These are phyloP conservation scores for Lasiosphaeriaceae sp. DNA, from an alignment of 495 filamentous ascomycete genomes.

Conservation along the genomic window DNA sequence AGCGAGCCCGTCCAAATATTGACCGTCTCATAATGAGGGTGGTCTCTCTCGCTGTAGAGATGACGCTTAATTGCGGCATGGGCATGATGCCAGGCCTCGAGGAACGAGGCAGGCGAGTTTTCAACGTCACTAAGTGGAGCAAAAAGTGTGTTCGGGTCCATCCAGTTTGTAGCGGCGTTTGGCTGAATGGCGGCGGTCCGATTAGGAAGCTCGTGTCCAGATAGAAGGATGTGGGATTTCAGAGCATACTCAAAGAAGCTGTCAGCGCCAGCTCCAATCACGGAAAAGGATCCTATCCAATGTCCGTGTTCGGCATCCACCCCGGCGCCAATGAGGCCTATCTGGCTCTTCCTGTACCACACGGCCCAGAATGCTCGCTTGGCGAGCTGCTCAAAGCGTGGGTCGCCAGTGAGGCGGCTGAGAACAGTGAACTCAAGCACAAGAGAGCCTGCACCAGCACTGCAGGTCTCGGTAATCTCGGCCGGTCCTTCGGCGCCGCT, in stretches of 20 bases:
- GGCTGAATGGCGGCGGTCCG: conserved; percentile 30
- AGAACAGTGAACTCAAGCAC: conserved; percentile 89
- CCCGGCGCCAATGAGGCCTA: conserved; percentile 85
- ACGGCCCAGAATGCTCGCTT: conserved; percentile 95
- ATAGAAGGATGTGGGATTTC: conserved; percentile 87
- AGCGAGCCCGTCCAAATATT: conserved; percentile 78
- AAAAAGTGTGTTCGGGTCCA: conserved; percentile 55
- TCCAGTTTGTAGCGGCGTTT: conserved; percentile 30
- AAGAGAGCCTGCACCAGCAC: conserved; percentile 89
- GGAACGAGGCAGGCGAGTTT: conserved; percentile 71
- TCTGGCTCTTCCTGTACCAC: conserved; percentile 78
- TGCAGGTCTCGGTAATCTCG: conserved; percentile 93
- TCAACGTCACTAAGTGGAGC: conserved; percentile 57
- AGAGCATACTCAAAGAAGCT: conserved; percentile 98
- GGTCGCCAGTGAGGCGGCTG: conserved; percentile 83
- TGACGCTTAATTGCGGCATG: conserved; percentile 85
- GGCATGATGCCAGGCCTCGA: conserved; percentile 79
- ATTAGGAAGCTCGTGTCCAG: conserved; percentile 58
- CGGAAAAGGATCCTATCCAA: conserved; percentile 83
- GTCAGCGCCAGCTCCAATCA: conserved; percentile 92
- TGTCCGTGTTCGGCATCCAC: conserved; percentile 88
- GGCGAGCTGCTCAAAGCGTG: conserved; percentile 78
- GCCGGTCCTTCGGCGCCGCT: conserved; percentile 36
- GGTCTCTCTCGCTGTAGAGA: conserved; percentile 65
- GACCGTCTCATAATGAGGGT: conserved; percentile 88